A percentile compares a stretch with the other conserved stretches of the same genome.
These are phyloP conservation scores for Arabis alpina DNA, from an alignment of 345 rosid species.

Conservation along the genomic window DNA sequence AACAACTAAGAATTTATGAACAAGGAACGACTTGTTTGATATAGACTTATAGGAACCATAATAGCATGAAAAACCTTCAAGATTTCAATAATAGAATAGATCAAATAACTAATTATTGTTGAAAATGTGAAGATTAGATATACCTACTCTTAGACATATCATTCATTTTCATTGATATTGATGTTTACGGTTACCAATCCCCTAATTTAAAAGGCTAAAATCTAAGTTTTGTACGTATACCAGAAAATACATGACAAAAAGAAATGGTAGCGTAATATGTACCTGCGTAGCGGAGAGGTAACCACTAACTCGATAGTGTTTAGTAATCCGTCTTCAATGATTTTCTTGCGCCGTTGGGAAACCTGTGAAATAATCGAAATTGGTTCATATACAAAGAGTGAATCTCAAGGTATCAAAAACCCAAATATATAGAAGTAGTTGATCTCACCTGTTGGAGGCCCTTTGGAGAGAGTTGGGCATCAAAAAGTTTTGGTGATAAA, in stretches of 20 bases:
- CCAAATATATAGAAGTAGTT: not conserved
- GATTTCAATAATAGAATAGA: not conserved
- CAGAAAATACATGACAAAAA: not conserved
- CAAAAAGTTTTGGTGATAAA: slow-evolving; percentile 51
- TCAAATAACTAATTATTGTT: not conserved
- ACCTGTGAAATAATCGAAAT: slow-evolving; percentile 11
- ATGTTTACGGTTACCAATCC: not conserved
- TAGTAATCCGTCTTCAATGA: slow-evolving; percentile 25
- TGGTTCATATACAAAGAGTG: not conserved
- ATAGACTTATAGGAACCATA: not conserved
- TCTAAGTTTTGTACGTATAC: too few relatives aligned
- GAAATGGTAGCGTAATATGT: slow-evolving; percentile 3
- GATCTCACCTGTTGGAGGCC: slow-evolving; percentile 61
- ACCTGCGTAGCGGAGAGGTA: slow-evolving; percentile 44
- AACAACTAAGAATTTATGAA: not conserved
- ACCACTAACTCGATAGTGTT: slow-evolving; percentile 41
- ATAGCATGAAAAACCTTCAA: not conserved
- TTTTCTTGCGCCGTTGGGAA: slow-evolving; percentile 20
- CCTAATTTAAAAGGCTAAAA: too few relatives aligned
- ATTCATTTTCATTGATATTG: slow-evolving; percentile 15
- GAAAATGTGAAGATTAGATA: slow-evolving; percentile 9
- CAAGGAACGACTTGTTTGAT: slow-evolving; percentile 2
- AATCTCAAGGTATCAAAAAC: slow-evolving; percentile 10
- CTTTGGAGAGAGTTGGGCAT: slow-evolving; percentile 60
- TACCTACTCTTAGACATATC: not conserved